Evolutionary conservation across 129 eudicot genomes (phyloP).

Genomic region (Dittrichia graveolens): DNA sequence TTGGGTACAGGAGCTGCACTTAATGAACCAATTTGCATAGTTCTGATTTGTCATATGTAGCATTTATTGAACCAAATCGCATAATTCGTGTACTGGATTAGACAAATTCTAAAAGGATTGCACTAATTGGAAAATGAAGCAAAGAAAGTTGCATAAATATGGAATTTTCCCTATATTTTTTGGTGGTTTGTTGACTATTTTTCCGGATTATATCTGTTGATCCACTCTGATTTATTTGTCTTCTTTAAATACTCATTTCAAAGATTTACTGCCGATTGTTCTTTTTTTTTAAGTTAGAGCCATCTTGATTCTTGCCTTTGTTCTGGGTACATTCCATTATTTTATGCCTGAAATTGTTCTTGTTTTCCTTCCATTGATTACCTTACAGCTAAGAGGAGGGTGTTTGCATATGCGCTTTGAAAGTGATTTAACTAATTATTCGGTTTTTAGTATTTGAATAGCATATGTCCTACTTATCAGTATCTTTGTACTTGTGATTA

Average conservation of each 20-base stretch:
- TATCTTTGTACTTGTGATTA: background rate
- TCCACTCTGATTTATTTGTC: slow-evolving; percentile 11
- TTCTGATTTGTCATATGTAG: too few relatives aligned
- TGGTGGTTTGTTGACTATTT: slow-evolving; percentile 14
- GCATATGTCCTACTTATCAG: too few relatives aligned
- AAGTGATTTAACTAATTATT: background rate
- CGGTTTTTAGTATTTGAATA: background rate
- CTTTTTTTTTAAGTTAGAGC: background rate
- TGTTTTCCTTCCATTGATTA: slow-evolving; percentile 2
- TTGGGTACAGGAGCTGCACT: too few relatives aligned
- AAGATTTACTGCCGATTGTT: slow-evolving; percentile 4
- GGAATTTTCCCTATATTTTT: too few relatives aligned
- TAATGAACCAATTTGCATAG: too few relatives aligned
- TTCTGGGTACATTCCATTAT: background rate
- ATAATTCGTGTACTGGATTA: too few relatives aligned
- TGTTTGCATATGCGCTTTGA: background rate
- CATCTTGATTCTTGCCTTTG: slow-evolving; percentile 9
- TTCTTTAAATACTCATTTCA: background rate
- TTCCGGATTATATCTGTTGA: slow-evolving; percentile 13
- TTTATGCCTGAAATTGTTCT: background rate
- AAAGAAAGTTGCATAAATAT: too few relatives aligned
- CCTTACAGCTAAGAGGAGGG: slow-evolving; percentile 8
- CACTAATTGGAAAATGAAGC: too few relatives aligned
- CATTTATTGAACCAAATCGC: too few relatives aligned
- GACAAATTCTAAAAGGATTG: too few relatives aligned